Percentiles rank a stretch among this genome's conserved stretches.
These are phyloP conservation scores for Taphrina confusa DNA, from an alignment of 1,139 yeast genomes.

Conservation along the genomic window DNA sequence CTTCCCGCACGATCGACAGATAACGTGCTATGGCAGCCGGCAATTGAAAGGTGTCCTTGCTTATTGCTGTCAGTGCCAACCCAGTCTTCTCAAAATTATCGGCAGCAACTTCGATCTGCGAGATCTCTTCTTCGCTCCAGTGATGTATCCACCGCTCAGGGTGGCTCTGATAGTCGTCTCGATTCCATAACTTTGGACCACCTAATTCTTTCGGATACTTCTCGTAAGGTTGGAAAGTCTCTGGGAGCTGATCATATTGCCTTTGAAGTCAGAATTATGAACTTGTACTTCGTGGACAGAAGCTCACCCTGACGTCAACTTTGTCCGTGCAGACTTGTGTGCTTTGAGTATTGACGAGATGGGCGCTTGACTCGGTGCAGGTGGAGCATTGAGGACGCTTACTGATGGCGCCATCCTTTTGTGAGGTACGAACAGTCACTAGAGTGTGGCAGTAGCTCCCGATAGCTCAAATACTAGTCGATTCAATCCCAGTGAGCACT, in stretches of 20 bases:
- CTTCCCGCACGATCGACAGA: conserved; percentile 7
- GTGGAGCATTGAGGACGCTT: conserved; percentile 1
- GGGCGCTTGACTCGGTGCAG: conserved; percentile 5
- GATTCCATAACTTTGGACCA: conserved; percentile 17
- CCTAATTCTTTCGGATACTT: conserved; percentile 11
- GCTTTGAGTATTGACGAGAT: conserved; percentile 11
- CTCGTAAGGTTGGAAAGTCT: conserved; percentile 17
- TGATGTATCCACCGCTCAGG: conserved; percentile 23
- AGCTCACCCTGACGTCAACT: conserved; percentile 18
- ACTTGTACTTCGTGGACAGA: background rate
- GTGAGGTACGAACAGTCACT: no score
- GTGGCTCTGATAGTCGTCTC: conserved; percentile 12
- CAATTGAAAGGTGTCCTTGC: conserved; percentile 7
- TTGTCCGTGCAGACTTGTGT: background rate
- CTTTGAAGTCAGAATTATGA: background rate
- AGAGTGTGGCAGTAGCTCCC: no score
- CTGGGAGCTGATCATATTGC: conserved; percentile 8
- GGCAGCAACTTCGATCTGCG: conserved; percentile 17
- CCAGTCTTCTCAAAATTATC: conserved; percentile 20
- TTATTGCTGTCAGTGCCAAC: conserved; percentile 5
- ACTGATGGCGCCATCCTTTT: conserved; percentile 13
- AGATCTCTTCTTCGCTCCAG: conserved; percentile 21
- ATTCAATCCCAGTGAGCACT: no score
- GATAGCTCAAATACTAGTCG: no score
- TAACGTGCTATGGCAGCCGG: background rate